Conservation (phyloP, 1,284 basidiomycete species). For the Boletus smithii region DNA sequence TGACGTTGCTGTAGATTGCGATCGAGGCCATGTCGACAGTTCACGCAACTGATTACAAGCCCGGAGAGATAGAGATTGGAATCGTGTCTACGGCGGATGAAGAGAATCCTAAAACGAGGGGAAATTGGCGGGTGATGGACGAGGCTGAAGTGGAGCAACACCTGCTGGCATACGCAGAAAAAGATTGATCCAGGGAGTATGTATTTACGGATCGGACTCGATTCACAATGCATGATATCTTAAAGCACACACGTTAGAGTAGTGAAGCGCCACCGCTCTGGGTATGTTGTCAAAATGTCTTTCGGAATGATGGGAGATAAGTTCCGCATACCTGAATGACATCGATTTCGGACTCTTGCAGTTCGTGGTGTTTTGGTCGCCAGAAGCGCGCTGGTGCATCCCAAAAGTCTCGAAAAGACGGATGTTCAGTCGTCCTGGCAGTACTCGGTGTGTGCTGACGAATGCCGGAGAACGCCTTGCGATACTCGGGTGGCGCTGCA, state of each 20-base stretch:
- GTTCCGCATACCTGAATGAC: constrained; percentile 70
- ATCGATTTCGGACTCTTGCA: constrained; percentile 74
- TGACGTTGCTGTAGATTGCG: constrained; percentile 63
- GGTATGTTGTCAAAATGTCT: constrained; percentile 9
- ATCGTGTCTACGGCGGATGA: constrained; percentile 72
- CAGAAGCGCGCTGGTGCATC: constrained; percentile 72
- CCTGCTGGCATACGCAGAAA: constrained; percentile 89
- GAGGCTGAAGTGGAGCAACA: constrained; percentile 84
- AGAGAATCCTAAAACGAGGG: constrained; percentile 64
- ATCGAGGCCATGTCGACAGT: constrained; percentile 93
- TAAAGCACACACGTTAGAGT: constrained; percentile 31
- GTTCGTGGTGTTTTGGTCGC: constrained; percentile 51
- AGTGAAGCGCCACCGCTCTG: constrained; percentile 75
- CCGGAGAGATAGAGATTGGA: constrained; percentile 84
- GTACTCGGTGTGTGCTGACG: constrained; percentile 51
- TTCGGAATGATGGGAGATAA: neutral
- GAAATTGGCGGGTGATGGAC: constrained; percentile 80
- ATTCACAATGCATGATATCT: neutral
- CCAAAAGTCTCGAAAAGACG: constrained; percentile 68
- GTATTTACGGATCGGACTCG: constrained; percentile 3
- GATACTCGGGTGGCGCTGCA: constrained; percentile 67
- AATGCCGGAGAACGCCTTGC: constrained; percentile 59
- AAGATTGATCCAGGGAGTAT: constrained; percentile 58
- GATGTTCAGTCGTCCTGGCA: constrained; percentile 15
- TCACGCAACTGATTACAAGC: constrained; percentile 93